Base-by-base conservation (phyloP, 495 filamentous ascomycete species). In the Corynascus novoguineensis region DNA sequence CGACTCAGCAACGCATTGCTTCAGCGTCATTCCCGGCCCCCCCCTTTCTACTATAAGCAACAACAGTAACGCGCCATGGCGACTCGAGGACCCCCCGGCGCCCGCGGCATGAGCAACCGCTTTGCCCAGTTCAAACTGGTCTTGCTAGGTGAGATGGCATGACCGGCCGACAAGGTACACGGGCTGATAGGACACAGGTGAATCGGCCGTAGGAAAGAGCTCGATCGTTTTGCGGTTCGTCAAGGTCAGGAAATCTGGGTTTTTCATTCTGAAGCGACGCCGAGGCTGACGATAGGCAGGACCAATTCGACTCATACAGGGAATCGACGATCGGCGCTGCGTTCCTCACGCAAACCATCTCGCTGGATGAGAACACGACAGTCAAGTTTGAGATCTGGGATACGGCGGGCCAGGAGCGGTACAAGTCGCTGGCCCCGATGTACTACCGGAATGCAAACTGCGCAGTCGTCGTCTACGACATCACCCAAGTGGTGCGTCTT, bases 381-480 rank as follows among this genome's bases (percentile, higher is more conserved):
- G 92, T 98, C 71, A 98, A 98, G 77, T 98, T 98, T 68, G 93
- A 98, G 77, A 98, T 98, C 68, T 98, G 93, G 93, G 93, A 98
- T 75, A 98, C 93, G 19, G 93, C 93, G 45, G 93, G 93, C 53
- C 93, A 98, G 77, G 93, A 98, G 69, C 82, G 93, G 64, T 98
- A 97, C 78, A 97, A 97, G 81, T 97, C 92, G 6, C 76, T 98
- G 60, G 95, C 93, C 48, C 93, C 93, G 52, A 98, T 98, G 93
- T 98, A 98, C 78, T 98, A 98, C 73, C 81, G 93, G 62, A 98
- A 98, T 72, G 93, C 93, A 41, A 97, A 98, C 83, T 97, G 93
- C 73, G 93, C 93, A 19, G 92, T 98, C 35, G 93, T 98, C 25
- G 93, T 98, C 58, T 98, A 98, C 74, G 93, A 98, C 74, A 96